Conservation (phyloP, 495 filamentous ascomycete species). For the Xylaria telfairii region DNA sequence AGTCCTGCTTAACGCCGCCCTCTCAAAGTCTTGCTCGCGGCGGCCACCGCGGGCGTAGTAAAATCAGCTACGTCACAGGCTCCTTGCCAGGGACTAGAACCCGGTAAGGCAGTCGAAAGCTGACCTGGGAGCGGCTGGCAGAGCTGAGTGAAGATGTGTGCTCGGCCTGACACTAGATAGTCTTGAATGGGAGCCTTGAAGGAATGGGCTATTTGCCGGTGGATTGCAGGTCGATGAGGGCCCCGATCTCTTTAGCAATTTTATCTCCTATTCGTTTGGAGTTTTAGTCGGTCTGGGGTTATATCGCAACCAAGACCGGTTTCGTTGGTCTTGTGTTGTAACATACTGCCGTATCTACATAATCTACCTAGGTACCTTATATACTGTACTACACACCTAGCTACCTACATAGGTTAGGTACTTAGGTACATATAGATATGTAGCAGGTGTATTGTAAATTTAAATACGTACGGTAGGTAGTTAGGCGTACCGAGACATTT, state of each 20-base stretch:
- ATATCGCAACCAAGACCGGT: background rate
- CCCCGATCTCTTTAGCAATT: background rate
- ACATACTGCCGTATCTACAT: too few species aligned
- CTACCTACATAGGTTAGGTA: background rate
- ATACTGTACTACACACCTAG: background rate
- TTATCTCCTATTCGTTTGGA: constrained; percentile 5
- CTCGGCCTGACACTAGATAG: background rate
- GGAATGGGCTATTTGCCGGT: background rate
- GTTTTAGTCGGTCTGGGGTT: background rate
- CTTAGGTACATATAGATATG: too few species aligned
- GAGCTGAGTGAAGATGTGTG: background rate
- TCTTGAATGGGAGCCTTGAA: background rate
- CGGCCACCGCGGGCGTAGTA: background rate
- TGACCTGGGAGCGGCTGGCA: background rate
- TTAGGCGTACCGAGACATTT: constrained; percentile 10
- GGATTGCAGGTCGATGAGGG: background rate
- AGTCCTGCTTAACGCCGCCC: background rate
- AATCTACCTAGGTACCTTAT: too few species aligned
- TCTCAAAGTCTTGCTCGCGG: background rate
- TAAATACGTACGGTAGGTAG: background rate
- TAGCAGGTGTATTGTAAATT: background rate
- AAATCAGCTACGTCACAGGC: too few species aligned
- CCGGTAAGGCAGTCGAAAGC: background rate
- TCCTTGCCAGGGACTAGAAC: background rate
- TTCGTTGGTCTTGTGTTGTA: background rate